Conservation (phyloP, 2,329 filamentous ascomycete genomes). For the Aspergillus viridinutans region DNA sequence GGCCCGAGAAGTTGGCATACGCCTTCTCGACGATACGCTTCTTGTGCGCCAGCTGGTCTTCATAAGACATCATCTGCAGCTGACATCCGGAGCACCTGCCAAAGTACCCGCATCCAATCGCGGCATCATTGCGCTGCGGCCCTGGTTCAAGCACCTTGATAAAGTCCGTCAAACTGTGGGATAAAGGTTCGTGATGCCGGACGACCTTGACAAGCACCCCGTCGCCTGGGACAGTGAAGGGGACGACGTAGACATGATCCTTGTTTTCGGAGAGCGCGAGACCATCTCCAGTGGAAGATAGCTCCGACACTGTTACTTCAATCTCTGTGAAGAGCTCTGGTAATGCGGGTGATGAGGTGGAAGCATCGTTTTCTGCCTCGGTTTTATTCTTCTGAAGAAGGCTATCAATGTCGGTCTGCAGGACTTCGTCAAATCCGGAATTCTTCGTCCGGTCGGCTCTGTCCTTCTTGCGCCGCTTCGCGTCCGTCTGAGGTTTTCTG, state of each 20-base stretch:
- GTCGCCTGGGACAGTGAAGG: conserved; percentile 85
- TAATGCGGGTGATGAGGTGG: conserved; percentile 33
- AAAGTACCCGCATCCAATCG: conserved; percentile 83
- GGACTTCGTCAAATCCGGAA: conserved; percentile 63
- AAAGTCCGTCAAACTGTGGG: conserved; percentile 77
- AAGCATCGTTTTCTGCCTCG: conserved; percentile 20
- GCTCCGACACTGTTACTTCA: conserved; percentile 72
- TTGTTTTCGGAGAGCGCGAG: conserved; percentile 66
- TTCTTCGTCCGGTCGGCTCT: conserved; percentile 58
- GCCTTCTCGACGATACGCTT: conserved; percentile 83
- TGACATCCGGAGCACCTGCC: conserved; percentile 84
- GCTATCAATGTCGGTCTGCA: conserved; percentile 57
- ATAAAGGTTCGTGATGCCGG: conserved; percentile 61
- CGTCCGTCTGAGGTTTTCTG: conserved; percentile 20
- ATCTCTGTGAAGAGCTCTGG: conserved; percentile 70
- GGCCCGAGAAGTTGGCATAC: conserved; percentile 82
- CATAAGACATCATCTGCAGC: conserved; percentile 93
- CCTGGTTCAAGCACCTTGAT: conserved; percentile 71
- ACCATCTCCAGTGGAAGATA: conserved; percentile 91
- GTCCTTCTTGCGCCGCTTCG: conserved; percentile 41
- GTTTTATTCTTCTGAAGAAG: conserved; percentile 32
- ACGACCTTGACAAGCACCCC: conserved; percentile 72
- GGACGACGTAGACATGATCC: conserved; percentile 76
- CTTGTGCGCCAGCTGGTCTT: conserved; percentile 81
- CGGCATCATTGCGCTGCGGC: conserved; percentile 68